phyloP scores from a whole-genome alignment of 164 flowering plant species.

The Paratinospora sagittata region DNA sequence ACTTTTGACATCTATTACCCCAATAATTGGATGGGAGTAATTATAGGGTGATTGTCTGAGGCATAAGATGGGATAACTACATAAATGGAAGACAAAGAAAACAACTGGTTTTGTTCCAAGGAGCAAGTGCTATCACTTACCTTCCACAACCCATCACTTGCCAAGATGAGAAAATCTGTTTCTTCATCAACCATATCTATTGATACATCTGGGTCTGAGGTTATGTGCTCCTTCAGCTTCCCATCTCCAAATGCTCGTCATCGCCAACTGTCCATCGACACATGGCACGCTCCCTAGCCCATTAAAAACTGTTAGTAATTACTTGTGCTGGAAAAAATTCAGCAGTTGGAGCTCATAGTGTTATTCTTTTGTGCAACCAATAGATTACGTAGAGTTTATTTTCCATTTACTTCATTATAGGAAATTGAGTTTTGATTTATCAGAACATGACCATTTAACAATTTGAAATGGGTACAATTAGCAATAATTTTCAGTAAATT shows the following conservation, averaged over 20 bases:
- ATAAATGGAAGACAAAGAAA: too few species aligned
- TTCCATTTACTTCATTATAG: too few species aligned
- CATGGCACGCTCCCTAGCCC: slow-evolving; percentile 1
- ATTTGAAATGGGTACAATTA: not conserved
- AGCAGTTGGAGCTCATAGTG: not conserved
- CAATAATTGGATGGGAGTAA: too few species aligned
- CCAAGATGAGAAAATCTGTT: not conserved
- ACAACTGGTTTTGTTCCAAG: too few species aligned
- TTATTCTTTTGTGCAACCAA: too few species aligned
- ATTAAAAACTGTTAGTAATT: not conserved
- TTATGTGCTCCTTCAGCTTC: slow-evolving; percentile 2
- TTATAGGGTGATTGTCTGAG: too few species aligned
- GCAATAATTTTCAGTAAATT: not conserved
- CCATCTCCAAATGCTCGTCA: slow-evolving; percentile 13
- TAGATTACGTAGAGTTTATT: too few species aligned
- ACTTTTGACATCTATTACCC: too few species aligned
- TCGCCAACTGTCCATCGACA: slow-evolving; percentile 15
- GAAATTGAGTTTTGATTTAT: too few species aligned
- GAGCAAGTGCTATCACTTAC: too few species aligned
- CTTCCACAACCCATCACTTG: slow-evolving; percentile 15
- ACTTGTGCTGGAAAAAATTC: not conserved
- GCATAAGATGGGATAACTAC: too few species aligned
- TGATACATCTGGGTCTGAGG: slow-evolving; percentile 8
- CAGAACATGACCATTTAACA: too few species aligned
- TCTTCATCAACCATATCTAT: not conserved